Percentiles rank a stretch among this genome's conserved stretches.
These are phyloP conservation scores for Alternaria consortialis DNA, from an alignment of 2,329 filamentous ascomycete species.

Conservation along the genomic window DNA sequence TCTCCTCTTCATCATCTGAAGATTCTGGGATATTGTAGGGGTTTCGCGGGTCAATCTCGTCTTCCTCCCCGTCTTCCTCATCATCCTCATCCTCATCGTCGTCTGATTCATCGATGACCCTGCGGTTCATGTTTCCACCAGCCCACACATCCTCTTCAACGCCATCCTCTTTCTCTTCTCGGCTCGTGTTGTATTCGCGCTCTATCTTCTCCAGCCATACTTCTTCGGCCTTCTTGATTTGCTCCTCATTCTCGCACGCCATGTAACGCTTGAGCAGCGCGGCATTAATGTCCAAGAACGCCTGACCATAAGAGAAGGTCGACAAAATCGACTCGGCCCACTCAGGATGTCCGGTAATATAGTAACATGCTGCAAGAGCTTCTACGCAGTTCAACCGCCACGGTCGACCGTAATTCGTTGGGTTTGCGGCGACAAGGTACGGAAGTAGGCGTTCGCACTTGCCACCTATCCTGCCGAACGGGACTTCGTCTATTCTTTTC, in stretches of 20 bases:
- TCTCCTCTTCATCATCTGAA: slow-evolving; percentile 83
- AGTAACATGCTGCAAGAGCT: slow-evolving; percentile 90
- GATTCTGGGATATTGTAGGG: slow-evolving; percentile 78
- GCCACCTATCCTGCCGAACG: slow-evolving; percentile 89
- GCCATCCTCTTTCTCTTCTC: slow-evolving; percentile 68
- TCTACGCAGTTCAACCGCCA: slow-evolving; percentile 97
- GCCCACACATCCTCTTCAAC: slow-evolving; percentile 80
- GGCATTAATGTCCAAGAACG: slow-evolving; percentile 91
- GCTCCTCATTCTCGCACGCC: slow-evolving; percentile 80
- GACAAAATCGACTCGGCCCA: slow-evolving; percentile 87
- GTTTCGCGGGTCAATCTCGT: slow-evolving; percentile 65
- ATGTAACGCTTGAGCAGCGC: slow-evolving; percentile 85
- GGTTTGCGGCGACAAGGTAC: slow-evolving; percentile 95
- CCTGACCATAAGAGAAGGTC: slow-evolving; percentile 86
- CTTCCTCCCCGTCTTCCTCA: slow-evolving; percentile 51
- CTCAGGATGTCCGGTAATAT: slow-evolving; percentile 88
- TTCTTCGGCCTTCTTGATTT: slow-evolving; percentile 83
- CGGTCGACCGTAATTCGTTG: slow-evolving; percentile 95
- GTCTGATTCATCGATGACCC: slow-evolving; percentile 54
- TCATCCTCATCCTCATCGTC: slow-evolving; percentile 60
- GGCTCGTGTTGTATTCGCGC: slow-evolving; percentile 83
- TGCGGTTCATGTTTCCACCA: slow-evolving; percentile 85
- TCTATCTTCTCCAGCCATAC: slow-evolving; percentile 92
- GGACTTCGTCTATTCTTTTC: slow-evolving; percentile 90
- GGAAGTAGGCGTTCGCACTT: slow-evolving; percentile 86